Evolutionary conservation across 1,284 basidiomycete species (phyloP).

Genomic region (Trametes polyzona): DNA sequence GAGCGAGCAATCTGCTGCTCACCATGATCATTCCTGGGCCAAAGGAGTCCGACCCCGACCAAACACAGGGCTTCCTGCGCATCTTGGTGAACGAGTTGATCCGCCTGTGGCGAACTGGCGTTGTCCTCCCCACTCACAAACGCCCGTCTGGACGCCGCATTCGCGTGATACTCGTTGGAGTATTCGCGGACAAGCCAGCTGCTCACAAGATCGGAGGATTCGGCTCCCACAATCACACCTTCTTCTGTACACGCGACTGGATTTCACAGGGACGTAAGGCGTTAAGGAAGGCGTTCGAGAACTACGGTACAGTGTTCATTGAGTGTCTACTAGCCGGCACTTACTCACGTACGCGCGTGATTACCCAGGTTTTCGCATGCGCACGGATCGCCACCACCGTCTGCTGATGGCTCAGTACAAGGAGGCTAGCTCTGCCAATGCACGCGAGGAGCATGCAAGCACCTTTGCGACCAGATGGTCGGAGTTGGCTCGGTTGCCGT

Average conservation of each 20-base stretch:
- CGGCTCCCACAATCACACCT: conserved; percentile 36
- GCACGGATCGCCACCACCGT: conserved; percentile 20
- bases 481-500: conserved; percentile 32
- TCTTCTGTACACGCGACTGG: conserved; percentile 41
- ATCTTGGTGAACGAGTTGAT: conserved; percentile 40
- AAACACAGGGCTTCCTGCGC: conserved; percentile 35
- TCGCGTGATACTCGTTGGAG: conserved; percentile 35
- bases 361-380: conserved; percentile 12
- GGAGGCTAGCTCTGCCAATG: conserved; percentile 6
- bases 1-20: conserved; percentile 36
- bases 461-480: conserved; percentile 27
- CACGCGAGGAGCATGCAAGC: conserved; percentile 25
- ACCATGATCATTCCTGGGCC: conserved; percentile 41
- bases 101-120: conserved; percentile 33
- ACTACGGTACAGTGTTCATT: too few species aligned
- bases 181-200: conserved; percentile 43
- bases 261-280: conserved; percentile 28
- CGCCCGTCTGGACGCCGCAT: conserved; percentile 34
- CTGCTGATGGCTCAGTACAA: conserved; percentile 5
- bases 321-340: too few species aligned
- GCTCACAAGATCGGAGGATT: conserved; percentile 42
- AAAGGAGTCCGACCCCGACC: conserved; percentile 38
- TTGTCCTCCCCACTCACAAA: conserved; percentile 23
- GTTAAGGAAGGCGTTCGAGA: conserved; percentile 15
- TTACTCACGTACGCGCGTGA: too few species aligned